Evolutionary conservation across 805 yeast species (phyloP), one percentile per base, ranked within the genome.

Genomic region (Kluyveromyces starmeri): DNA sequence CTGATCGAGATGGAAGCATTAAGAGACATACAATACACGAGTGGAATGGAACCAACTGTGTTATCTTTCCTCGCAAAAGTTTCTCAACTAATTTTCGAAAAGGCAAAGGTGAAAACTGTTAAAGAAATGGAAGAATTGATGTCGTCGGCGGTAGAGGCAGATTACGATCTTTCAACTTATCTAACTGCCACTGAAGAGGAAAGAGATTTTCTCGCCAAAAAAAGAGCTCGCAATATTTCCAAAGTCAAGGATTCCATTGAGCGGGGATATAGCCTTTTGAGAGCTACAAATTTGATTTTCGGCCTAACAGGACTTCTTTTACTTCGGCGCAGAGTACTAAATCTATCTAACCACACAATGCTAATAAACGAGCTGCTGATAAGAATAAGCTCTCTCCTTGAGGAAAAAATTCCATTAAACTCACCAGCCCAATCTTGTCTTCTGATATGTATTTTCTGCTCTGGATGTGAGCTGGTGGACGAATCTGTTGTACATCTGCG

Each of bases 41-140:
- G 70, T 35, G 94, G 92, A 1, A 73, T 83, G 50, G 86, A 82
- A 43, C 62, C 76, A 9, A 65, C 64, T 40, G 65, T 80, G 37
- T 58, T 82, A 14, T 78, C 82, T 0, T 64, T 68, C 20, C 72
- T 73, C 41, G 66, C 78, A 14, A 67, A 72, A 27, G 65, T 78
- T 7, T 55, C 67, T 10, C 44, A 50, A 23, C 43, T 72, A 24
- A 61, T 69, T 17, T 55, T 64, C 32, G 43, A 53, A 27, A 38
- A 52, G 13, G 39, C 51, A 40, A 14, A 44, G 32, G 15, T 20
- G 4, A 12, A 13, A 3, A 4, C 34, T 12, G 15, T 16, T 12
- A 4, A 12, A 9, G 36, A 35, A 14, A 44, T 38, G 25, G 34
- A 39, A 7, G 28, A 24, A 3, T 23, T 36, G 10, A 11, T 39